Evolutionary conservation across 2,329 filamentous ascomycete species (phyloP).

Genomic region (Ascochyta lentis): DNA sequence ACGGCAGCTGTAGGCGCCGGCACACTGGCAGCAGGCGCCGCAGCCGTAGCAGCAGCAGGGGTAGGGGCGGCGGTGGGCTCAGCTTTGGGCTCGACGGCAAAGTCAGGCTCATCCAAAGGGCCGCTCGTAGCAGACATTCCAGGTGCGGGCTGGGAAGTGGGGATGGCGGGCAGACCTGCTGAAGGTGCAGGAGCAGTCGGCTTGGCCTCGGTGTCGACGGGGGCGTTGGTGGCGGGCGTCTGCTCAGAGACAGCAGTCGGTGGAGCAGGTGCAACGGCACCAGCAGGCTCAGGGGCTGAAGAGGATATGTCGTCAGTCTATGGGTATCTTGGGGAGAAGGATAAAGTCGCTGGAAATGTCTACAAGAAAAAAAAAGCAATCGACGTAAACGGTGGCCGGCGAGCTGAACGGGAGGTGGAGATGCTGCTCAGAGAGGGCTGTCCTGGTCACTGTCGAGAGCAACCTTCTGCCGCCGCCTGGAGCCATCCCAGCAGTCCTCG

Average conservation of each 20-base stretch:
- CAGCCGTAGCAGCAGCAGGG: slow-evolving; percentile 20
- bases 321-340: slow-evolving; percentile 22
- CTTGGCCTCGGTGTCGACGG: slow-evolving; percentile 28
- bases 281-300: slow-evolving; percentile 43
- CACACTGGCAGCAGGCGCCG: slow-evolving; percentile 18
- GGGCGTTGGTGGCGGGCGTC: slow-evolving; percentile 25
- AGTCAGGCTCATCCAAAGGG: slow-evolving; percentile 44
- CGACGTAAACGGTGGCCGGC: not conserved
- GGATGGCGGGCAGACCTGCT: slow-evolving; percentile 20
- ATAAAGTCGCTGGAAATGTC: slow-evolving; percentile 9
- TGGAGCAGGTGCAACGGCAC: slow-evolving; percentile 38
- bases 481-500: slow-evolving; percentile 24
- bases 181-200: slow-evolving; percentile 21
- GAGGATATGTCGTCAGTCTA: slow-evolving; percentile 31
- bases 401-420: not conserved
- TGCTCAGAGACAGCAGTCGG: slow-evolving; percentile 38
- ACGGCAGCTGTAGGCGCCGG: slow-evolving; percentile 21
- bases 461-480: slow-evolving; percentile 32
- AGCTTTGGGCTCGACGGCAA: slow-evolving; percentile 32
- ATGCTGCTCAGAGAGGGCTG: slow-evolving; percentile 11
- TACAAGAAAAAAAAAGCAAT: not conserved
- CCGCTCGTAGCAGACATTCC: slow-evolving; percentile 51
- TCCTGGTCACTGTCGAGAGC: slow-evolving; percentile 20
- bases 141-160: slow-evolving; percentile 38
- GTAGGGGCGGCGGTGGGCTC: slow-evolving; percentile 23